Evolutionary conservation across 148 eudicot species (phyloP).

Genomic region (Silene latifolia): DNA sequence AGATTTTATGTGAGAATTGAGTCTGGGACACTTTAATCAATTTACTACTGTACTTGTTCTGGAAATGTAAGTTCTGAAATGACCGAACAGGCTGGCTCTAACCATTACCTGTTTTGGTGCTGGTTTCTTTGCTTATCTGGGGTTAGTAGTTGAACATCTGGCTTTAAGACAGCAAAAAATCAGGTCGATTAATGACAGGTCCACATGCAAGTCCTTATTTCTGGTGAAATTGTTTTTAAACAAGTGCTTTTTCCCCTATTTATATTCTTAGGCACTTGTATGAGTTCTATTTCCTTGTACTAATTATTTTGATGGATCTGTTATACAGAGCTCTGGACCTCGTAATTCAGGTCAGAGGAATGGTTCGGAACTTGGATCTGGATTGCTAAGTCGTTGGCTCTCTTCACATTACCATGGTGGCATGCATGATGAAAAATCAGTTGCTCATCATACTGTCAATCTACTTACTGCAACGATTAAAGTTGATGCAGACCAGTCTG

Average conservation of each 20-base stretch:
- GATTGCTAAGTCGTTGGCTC: slow-evolving; percentile 96
- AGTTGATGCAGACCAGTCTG: slow-evolving; percentile 97
- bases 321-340: slow-evolving; percentile 65
- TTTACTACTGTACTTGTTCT: no score
- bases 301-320: slow-evolving; percentile 24
- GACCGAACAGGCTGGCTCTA: no score
- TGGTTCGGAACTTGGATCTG: slow-evolving; percentile 97
- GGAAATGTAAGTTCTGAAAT: no score
- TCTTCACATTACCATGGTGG: slow-evolving; percentile 98
- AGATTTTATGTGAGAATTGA: not conserved
- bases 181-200: not conserved
- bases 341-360: slow-evolving; percentile 90
- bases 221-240: not conserved
- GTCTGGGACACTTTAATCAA: not conserved
- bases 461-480: slow-evolving; percentile 92
- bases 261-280: slow-evolving; percentile 2
- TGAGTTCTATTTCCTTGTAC: slow-evolving; percentile 1
- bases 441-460: slow-evolving; percentile 95
- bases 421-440: slow-evolving; percentile 90
- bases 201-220: not conserved
- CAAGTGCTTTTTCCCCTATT: not conserved
- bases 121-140: not conserved
- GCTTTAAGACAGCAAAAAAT: not conserved
- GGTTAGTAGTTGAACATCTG: not conserved
- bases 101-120: not conserved